phyloP scores from a whole-genome alignment of 179 eudicot species.

The Actinidia polygama region DNA sequence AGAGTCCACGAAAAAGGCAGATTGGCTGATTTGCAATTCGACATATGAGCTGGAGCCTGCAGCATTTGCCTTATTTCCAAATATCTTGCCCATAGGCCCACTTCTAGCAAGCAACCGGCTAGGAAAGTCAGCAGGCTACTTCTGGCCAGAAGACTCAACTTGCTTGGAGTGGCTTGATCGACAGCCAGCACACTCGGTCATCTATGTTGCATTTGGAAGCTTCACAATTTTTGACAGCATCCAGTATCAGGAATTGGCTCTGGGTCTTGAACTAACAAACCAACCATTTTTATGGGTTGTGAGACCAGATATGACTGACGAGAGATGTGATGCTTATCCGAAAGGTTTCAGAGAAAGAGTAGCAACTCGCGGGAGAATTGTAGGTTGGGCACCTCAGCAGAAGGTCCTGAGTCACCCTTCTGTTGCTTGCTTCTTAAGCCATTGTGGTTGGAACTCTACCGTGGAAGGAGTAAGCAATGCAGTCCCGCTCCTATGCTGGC shows the following conservation, averaged over 20 bases:
- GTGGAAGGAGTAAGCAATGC: slow-evolving; percentile 35
- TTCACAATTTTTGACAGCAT: not conserved
- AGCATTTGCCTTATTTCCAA: slow-evolving; percentile 29
- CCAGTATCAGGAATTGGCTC: slow-evolving; percentile 7
- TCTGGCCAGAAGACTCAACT: slow-evolving; percentile 43
- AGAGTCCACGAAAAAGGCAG: not conserved
- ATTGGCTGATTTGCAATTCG: slow-evolving; percentile 43
- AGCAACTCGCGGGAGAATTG: slow-evolving; percentile 23
- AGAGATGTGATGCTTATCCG: not conserved
- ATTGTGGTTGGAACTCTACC: slow-evolving; percentile 40
- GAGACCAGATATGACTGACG: not conserved
- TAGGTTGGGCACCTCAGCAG: slow-evolving; percentile 36
- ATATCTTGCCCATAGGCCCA: slow-evolving; percentile 47
- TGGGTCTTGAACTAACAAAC: not conserved
- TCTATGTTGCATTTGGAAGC: slow-evolving; percentile 15
- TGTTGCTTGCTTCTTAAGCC: slow-evolving; percentile 32
- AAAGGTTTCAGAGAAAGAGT: slow-evolving; percentile 12
- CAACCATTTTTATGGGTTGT: slow-evolving; percentile 8
- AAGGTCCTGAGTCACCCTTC: slow-evolving; percentile 30
- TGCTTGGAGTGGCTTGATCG: slow-evolving; percentile 37
- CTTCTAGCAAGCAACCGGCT: slow-evolving; percentile 39
- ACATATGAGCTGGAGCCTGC: slow-evolving; percentile 39
- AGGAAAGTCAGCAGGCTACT: slow-evolving; percentile 32
- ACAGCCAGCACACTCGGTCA: not conserved
- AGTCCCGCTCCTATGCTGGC: slow-evolving; percentile 38